These are phyloP conservation scores for Pseudopyrenochaeta lycopersici DNA, from an alignment of 2,329 filamentous ascomycete species.

Conservation along the genomic window DNA sequence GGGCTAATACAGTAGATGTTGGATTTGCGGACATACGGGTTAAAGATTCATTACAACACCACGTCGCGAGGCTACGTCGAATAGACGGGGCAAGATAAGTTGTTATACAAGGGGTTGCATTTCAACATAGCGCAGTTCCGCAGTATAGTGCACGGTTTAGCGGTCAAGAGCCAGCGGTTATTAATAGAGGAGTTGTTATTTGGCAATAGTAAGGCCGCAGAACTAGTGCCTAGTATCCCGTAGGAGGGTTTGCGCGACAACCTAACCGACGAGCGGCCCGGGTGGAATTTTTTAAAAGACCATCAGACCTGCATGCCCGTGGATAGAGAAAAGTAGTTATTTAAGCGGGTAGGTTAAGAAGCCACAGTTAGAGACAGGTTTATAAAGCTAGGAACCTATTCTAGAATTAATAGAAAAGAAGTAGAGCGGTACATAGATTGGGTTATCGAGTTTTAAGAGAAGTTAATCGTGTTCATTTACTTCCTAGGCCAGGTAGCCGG, in stretches of 20 bases:
- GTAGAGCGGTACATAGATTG: constrained; percentile 1
- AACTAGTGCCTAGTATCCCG: not conserved
- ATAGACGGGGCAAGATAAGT: constrained; percentile 6
- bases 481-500: too few species aligned
- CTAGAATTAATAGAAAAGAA: not conserved
- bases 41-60: constrained; percentile 23
- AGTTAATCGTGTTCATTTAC: constrained; percentile 17
- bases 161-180: not conserved
- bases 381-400: constrained; percentile 1
- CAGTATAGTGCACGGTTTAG: constrained; percentile 12
- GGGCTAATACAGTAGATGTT: constrained; percentile 24
- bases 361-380: not conserved
- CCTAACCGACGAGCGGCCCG: not conserved
- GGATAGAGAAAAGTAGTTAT: not conserved
- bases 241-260: constrained; percentile 8
- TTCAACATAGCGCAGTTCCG: constrained; percentile 15
- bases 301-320: constrained; percentile 4
- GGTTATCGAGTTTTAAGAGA: constrained; percentile 13
- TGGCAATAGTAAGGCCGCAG: not conserved
- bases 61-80: constrained; percentile 11
- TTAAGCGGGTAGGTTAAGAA: not conserved
- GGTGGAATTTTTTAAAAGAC: constrained; percentile 20
- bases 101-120: constrained; percentile 18
- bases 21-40: constrained; percentile 18
- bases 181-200: constrained; percentile 4